A percentile compares a stretch with the other conserved stretches of the same genome.
phyloP scores from a whole-genome alignment of 371 early-diverging fungal genomes.

The Caulochytrium protostelioides region DNA sequence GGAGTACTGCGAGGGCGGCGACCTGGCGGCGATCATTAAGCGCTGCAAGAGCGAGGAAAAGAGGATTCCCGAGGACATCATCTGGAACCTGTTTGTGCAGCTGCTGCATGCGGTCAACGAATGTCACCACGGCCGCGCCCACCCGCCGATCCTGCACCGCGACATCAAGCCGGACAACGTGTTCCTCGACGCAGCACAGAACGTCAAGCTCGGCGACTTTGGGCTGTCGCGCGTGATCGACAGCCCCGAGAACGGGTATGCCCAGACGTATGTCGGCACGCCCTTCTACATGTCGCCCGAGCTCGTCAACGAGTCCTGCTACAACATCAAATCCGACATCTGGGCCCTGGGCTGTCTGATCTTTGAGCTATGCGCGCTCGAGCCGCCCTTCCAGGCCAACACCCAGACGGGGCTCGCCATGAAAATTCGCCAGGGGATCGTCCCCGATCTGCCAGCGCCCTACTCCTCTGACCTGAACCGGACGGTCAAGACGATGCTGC shows the following conservation, averaged over 20 bases:
- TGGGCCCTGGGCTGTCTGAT: slow-evolving; percentile 47
- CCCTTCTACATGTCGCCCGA: slow-evolving; percentile 62
- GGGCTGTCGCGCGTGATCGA: slow-evolving; percentile 36
- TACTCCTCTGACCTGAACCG: slow-evolving; percentile 27
- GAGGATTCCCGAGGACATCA: slow-evolving; percentile 29
- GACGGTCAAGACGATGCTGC: slow-evolving; percentile 27
- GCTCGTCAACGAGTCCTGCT: slow-evolving; percentile 31
- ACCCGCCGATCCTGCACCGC: slow-evolving; percentile 12
- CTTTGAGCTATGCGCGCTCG: slow-evolving; percentile 42
- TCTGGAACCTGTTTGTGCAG: slow-evolving; percentile 38
- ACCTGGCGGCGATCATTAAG: slow-evolving; percentile 33
- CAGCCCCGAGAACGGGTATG: slow-evolving; percentile 29
- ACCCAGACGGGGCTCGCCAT: slow-evolving; percentile 24
- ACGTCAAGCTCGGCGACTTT: slow-evolving; percentile 50
- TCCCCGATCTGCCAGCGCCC: slow-evolving; percentile 23
- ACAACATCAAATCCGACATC: slow-evolving; percentile 42
- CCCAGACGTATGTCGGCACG: slow-evolving; percentile 47
- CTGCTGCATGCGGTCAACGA: slow-evolving; percentile 35
- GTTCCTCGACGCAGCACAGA: slow-evolving; percentile 31
- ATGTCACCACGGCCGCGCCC: slow-evolving; percentile 28
- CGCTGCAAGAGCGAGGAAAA: slow-evolving; percentile 27
- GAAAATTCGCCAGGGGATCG: slow-evolving; percentile 28
- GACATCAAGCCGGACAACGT: slow-evolving; percentile 7
- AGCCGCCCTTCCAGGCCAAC: slow-evolving; percentile 45
- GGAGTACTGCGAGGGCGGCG: slow-evolving; percentile 32